Base-by-base conservation (phyloP, 2,329 filamentous ascomycete species). In the Trichophyton mentagrophytes region DNA sequence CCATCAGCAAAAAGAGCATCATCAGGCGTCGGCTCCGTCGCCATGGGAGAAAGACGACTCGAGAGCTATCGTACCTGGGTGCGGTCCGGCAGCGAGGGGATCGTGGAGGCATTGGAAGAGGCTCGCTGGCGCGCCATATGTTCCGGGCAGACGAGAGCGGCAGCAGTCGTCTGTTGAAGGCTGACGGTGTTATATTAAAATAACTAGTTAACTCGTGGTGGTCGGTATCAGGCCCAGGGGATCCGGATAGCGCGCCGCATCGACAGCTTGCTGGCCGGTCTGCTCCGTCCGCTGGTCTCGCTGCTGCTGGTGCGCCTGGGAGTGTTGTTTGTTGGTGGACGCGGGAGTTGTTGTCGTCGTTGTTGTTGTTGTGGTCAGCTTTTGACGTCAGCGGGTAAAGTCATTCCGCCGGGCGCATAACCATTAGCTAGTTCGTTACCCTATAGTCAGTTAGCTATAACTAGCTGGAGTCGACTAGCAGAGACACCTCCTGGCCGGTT, bases 111-210 rank as follows among this genome's bases (percentile, higher is more conserved):
- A 68, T 71, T 74, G 49, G 74, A 76, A 13, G 69, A 64, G 60
- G 70, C 70, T 64, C 74, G 69, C 61, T 72, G 70, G 62, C 74
- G 73, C 65, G 70, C 69, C 74, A 76, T 76, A 63, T 27, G 49
- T 17, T 20, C 25, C 15, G 27, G 9, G 46, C 20, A 47, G 20
- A 8, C 27, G 27, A 27, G 7, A 27, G 27, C 27, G 6, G 27
- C 27, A 27, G 6, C 5, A 22, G 22, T 22, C 27, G 5, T 17
- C 17, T 17, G 27, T 27, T 7, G 27, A 27, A 27, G 27, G 27
- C 27, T 17, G 27, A 7, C 6, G 27, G 27, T 27, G 27, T 27
- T 27, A 1, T 27, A 7, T 6, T 7, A 20, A 17, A 20, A 17
- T 17, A 17, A 17, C 17, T 17, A 17, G 27, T 36, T 15, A 30